These are phyloP conservation scores for Debaryomyces hansenii DNA, from an alignment of 805 yeast genomes.

Conservation along the genomic window DNA sequence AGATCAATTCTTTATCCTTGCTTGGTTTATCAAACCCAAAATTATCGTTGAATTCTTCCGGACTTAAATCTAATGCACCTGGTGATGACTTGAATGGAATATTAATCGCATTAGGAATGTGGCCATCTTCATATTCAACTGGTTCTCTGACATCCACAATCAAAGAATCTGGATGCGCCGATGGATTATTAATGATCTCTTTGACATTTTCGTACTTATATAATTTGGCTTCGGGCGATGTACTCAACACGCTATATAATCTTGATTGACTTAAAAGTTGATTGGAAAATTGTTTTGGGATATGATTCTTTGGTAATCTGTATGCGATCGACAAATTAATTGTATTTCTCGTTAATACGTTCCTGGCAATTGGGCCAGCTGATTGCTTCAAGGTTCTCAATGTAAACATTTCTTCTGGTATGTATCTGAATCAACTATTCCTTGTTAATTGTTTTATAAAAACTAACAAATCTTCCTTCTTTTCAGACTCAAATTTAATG, in stretches of 20 bases:
- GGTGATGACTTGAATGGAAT: conserved; percentile 90
- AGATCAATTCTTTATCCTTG: conserved; percentile 68
- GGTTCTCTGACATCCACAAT: conserved; percentile 94
- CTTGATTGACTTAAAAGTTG: conserved; percentile 10
- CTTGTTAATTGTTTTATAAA: not conserved
- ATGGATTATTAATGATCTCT: conserved; percentile 42
- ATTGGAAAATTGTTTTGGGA: not conserved
- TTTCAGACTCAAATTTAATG: not conserved
- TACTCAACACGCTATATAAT: conserved; percentile 38
- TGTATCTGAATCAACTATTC: not conserved
- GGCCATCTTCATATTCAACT: conserved; percentile 68
- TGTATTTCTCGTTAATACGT: conserved; percentile 1
- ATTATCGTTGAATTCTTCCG: conserved; percentile 75
- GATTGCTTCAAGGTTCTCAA: conserved; percentile 9
- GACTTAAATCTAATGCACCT: conserved; percentile 79
- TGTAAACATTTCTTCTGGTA: conserved; percentile 4
- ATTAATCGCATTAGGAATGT: conserved; percentile 81
- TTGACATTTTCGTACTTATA: conserved; percentile 56
- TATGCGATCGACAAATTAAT: not conserved
- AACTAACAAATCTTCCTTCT: not conserved
- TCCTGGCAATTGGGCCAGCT: conserved; percentile 6
- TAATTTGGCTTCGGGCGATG: conserved; percentile 43
- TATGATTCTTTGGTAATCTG: not conserved
- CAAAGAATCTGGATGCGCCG: conserved; percentile 43
- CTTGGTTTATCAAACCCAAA: conserved; percentile 84